phyloP scores from a whole-genome alignment of 2,329 filamentous ascomycete genomes.

The Trichoderma sp. region DNA sequence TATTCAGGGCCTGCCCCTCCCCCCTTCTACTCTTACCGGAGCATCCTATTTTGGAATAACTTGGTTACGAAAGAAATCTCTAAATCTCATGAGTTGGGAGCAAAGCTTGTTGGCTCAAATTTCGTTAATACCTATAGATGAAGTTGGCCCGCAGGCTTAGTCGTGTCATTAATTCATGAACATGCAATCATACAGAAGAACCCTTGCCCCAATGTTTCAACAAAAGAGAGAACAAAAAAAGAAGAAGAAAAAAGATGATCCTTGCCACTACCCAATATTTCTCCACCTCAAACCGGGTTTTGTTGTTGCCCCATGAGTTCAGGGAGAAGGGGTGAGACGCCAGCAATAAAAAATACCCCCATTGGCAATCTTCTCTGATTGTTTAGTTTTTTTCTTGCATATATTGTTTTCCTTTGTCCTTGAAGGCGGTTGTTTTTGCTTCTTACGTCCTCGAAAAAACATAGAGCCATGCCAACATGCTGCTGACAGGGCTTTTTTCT shows the following conservation, averaged over 20 bases:
- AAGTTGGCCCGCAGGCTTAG: slow-evolving; percentile 21
- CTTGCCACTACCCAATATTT: slow-evolving; percentile 17
- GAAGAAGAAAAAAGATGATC: neutral
- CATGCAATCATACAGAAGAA: slow-evolving; percentile 38
- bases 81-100: neutral
- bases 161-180: slow-evolving; percentile 44
- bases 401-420: neutral
- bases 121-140: slow-evolving; percentile 20
- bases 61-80: neutral
- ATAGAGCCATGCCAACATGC: neutral
- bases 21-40: neutral
- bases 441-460: neutral
- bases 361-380: neutral
- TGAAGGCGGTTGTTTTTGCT: neutral
- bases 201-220: slow-evolving; percentile 28
- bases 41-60: neutral
- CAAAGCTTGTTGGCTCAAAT: neutral
- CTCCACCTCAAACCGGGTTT: neutral
- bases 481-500: neutral
- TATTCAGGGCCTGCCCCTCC: neutral
- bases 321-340: slow-evolving; percentile 6
- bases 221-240: slow-evolving; percentile 25
- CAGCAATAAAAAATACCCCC: slow-evolving; percentile 14
- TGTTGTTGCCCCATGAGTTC: neutral
- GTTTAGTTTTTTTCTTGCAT: neutral